phyloP scores from a whole-genome alignment of 176 grass and related monocot genomes.

The bread wheat (Triticum aestivum) region DNA sequence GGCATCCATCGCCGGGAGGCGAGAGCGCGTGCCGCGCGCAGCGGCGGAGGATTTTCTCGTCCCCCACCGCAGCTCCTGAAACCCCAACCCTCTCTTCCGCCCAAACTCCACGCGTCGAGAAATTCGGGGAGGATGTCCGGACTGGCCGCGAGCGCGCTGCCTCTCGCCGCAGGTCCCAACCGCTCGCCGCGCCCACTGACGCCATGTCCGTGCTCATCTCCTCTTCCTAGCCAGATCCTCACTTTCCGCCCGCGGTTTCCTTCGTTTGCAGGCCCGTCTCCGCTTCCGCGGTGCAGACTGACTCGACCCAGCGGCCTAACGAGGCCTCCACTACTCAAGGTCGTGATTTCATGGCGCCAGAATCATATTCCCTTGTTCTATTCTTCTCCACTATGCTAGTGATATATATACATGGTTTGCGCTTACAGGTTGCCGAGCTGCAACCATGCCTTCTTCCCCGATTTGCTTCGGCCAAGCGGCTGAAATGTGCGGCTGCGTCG shows the following conservation, averaged over 20 bases:
- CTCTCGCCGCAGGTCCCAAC: neutral
- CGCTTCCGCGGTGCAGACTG: neutral
- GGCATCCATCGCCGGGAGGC: neutral
- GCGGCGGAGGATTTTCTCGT: neutral
- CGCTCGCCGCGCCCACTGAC: neutral
- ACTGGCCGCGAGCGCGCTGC: neutral
- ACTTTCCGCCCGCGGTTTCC: too few species aligned
- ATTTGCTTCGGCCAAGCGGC: neutral
- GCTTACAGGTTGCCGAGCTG: constrained; percentile 14
- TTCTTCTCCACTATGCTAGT: neutral
- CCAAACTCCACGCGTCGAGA: neutral
- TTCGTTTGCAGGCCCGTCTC: neutral
- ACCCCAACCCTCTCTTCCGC: neutral
- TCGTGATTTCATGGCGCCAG: neutral
- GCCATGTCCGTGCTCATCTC: neutral
- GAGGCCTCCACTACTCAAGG: constrained; percentile 25
- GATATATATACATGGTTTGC: neutral
- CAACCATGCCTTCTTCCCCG: neutral
- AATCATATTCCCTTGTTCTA: neutral
- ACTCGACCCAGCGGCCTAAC: neutral
- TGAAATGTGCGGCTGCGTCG: neutral
- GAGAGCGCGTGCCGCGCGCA: neutral
- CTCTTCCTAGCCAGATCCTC: neutral
- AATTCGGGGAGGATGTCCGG: neutral
- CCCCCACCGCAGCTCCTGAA: neutral